Conservation (phyloP, 129 eudicot species). For the Flaveria robusta region DNA sequence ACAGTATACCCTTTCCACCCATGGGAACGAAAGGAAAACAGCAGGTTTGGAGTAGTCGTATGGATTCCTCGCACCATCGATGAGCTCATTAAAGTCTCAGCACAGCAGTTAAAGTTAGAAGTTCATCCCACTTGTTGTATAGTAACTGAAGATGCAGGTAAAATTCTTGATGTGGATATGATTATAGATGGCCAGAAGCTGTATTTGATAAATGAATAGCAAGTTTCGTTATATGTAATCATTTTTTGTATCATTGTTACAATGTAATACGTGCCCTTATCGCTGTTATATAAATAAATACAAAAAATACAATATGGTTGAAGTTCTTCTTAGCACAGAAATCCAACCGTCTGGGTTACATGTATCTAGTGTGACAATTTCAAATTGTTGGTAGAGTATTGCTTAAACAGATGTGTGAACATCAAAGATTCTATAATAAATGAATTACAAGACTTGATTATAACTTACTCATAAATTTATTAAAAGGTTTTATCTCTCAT, state of each 20-base stretch:
- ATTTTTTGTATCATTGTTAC: conserved; percentile 23
- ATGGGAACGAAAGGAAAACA: conserved; percentile 51
- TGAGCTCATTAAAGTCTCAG: conserved; percentile 64
- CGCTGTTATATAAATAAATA: conserved; percentile 14
- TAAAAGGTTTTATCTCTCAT: too few species aligned
- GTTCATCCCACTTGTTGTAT: conserved; percentile 41
- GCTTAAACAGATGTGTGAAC: too few species aligned
- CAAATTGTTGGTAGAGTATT: too few species aligned
- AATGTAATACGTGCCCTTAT: conserved; percentile 11
- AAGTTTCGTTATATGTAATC: conserved; percentile 19
- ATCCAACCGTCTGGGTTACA: too few species aligned
- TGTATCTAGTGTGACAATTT: too few species aligned
- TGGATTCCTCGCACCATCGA: conserved; percentile 77
- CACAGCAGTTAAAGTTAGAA: conserved; percentile 49
- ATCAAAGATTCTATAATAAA: too few species aligned
- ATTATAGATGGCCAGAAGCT: conserved; percentile 74
- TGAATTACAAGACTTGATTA: too few species aligned
- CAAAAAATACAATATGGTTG: too few species aligned
- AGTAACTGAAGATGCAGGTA: conserved; percentile 87
- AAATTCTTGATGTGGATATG: conserved; percentile 77
- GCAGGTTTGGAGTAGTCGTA: conserved; percentile 60
- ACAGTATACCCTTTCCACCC: conserved; percentile 84
- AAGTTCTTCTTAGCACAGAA: too few species aligned
- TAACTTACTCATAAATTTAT: too few species aligned
- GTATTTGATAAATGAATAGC: conserved; percentile 58